Conservation (phyloP, 2,329 filamentous ascomycete genomes). For the Diatrype stigma region DNA sequence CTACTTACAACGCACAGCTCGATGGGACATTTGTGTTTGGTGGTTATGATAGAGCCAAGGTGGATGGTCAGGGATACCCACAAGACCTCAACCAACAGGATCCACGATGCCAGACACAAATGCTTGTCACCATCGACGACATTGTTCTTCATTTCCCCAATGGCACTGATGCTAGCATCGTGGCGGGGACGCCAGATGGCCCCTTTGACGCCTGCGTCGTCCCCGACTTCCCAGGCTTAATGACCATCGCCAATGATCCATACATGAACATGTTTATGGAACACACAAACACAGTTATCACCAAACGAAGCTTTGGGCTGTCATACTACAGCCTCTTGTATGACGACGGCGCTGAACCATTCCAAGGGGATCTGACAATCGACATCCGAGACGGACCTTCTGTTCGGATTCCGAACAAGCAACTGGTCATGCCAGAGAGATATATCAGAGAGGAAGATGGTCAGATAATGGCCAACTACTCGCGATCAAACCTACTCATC, state of each 20-base stretch:
- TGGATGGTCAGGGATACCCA: constrained; percentile 13
- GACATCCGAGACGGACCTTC: constrained; percentile 11
- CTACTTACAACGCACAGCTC: constrained; percentile 12
- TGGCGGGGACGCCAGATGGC: constrained; percentile 3
- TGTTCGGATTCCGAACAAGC: constrained; percentile 24
- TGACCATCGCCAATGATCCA: constrained; percentile 17
- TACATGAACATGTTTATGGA: constrained; percentile 11
- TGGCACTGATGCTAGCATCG: constrained; percentile 27
- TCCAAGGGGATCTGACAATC: constrained; percentile 15
- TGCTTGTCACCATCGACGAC: constrained; percentile 23
- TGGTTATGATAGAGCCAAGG: constrained; percentile 25
- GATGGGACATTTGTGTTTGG: constrained; percentile 25
- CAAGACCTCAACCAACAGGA: constrained; percentile 15
- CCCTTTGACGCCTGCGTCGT: constrained; percentile 16
- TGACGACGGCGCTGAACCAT: constrained; percentile 1
- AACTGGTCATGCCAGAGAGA: constrained; percentile 25
- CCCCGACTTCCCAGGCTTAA: constrained; percentile 13
- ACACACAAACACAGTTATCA: constrained; percentile 1
- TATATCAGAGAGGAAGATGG: constrained; percentile 14
- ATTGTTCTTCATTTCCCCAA: constrained; percentile 30
- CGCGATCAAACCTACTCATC: constrained; percentile 18
- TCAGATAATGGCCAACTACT: constrained; percentile 10
- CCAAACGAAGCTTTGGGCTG: constrained; percentile 11
- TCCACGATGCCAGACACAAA: constrained; percentile 20
- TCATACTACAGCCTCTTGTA: constrained; percentile 18